A percentile compares a stretch with the other conserved stretches of the same genome.
These are phyloP conservation scores for Chytriomyces confervae DNA, from an alignment of 192 early-diverging fungal species.

Conservation along the genomic window DNA sequence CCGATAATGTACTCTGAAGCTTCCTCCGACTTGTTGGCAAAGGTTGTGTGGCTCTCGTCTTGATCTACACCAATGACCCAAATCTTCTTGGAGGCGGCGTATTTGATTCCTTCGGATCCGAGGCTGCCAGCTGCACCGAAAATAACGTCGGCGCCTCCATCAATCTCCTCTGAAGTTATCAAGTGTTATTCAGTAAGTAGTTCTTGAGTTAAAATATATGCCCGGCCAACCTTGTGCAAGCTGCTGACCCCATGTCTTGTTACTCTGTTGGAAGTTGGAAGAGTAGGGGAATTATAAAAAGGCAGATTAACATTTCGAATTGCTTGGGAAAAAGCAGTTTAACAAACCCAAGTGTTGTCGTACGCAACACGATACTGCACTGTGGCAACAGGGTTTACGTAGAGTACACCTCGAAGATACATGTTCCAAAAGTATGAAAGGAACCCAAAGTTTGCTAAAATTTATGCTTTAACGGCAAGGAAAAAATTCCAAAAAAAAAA, in stretches of 20 bases:
- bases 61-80: constrained; percentile 47
- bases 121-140: constrained; percentile 40
- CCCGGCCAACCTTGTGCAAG: not conserved
- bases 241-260: not conserved
- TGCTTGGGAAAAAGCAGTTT: not conserved
- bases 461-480: not conserved
- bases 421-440: not conserved
- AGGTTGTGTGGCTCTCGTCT: constrained; percentile 33
- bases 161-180: constrained; percentile 20
- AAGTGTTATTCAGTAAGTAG: too few species aligned
- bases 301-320: not conserved
- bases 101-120: constrained; percentile 33
- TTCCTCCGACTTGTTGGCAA: constrained; percentile 23
- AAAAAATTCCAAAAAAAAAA: not conserved
- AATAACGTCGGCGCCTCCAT: constrained; percentile 31
- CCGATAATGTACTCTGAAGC: constrained; percentile 33
- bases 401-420: not conserved
- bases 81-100: constrained; percentile 18
- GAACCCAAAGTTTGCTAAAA: not conserved
- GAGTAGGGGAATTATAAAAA: not conserved
- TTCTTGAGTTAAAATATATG: too few species aligned
- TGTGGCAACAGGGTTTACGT: not conserved
- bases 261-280: not conserved
- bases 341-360: not conserved
- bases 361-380: not conserved